These are phyloP conservation scores for Tulasnella sp. DNA, from an alignment of 768 basidiomycete genomes.

Conservation along the genomic window DNA sequence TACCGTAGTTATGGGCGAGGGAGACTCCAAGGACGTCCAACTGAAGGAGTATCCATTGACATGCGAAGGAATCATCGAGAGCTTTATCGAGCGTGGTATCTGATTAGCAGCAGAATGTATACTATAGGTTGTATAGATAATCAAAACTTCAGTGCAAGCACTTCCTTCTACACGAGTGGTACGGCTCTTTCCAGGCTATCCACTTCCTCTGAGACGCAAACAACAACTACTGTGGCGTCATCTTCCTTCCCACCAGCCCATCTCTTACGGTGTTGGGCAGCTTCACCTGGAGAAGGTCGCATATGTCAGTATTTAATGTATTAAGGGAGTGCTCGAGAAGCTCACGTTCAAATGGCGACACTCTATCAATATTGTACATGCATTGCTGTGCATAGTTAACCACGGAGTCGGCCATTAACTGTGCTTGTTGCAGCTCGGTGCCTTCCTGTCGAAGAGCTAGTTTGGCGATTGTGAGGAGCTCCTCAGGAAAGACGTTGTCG, in stretches of 20 bases:
- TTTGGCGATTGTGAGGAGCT: conserved; percentile 59
- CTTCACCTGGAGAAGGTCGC: not conserved
- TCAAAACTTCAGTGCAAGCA: not conserved
- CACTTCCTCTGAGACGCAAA: conserved; percentile 10
- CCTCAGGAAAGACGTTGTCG: conserved; percentile 52
- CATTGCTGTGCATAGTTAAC: conserved; percentile 57
- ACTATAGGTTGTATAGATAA: too few relatives aligned
- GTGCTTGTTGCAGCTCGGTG: conserved; percentile 34
- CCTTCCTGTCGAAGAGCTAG: conserved; percentile 42
- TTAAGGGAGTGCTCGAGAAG: not conserved
- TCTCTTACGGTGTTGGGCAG: not conserved
- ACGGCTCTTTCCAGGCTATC: not conserved
- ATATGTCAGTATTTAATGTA: not conserved
- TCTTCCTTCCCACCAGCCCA: conserved; percentile 9
- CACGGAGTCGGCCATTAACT: conserved; percentile 60
- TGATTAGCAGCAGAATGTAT: conserved; percentile 25
- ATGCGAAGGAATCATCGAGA: conserved; percentile 62
- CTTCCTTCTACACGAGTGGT: conserved; percentile 10
- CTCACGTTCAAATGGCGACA: conserved; percentile 56
- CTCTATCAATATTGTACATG: conserved; percentile 53
- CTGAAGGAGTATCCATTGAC: conserved; percentile 73
- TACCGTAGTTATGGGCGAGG: conserved; percentile 49
- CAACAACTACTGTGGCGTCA: conserved; percentile 6
- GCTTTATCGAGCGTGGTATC: conserved; percentile 62
- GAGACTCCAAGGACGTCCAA: conserved; percentile 37